Evolutionary conservation across 129 eudicot genomes (phyloP), one percentile per base, ranked within the genome.

Genomic region (sunflower (Helianthus annuus)): DNA sequence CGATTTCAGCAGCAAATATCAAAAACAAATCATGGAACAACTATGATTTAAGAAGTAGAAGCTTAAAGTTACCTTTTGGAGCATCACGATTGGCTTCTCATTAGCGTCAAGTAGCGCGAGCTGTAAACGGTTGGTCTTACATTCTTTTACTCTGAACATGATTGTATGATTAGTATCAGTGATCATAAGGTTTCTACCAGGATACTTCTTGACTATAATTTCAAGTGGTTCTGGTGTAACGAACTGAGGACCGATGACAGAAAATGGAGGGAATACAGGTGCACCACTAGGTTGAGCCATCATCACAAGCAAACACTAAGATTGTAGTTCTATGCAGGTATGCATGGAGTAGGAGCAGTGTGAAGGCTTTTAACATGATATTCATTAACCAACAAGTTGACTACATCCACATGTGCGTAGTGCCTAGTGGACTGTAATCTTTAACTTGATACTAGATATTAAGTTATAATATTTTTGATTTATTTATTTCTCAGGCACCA

Each of bases 161-260:
- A 70, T 40, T 55, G 55, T 55, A 40, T 70, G 55, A 40, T 56
- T 70, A 0, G 22, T 40, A 40, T 70, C 75, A 10, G 75, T 70
- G 55, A 70, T 56, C 27, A 70, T 12, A 56, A 55, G 9, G 66
- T 56, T 42, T 70, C 55, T 51, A 58, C 55, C 17, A 7, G 66
- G 29, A 70, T 56, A 11, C 10, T 17, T 58, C 4, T 69, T 62
- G 1, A 69, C 51, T 53, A 69, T 69, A 9, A 69, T 1, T 15
- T 53, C 51, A n/a, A 52, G 34, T 15, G 46, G 49, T 15, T 69
- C 0, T 17, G 63, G 49, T 52, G 10, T 16, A 13, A 53, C 17
- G 64, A 69, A 69, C 39, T 69, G 49, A 5, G 65, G 42, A 6
- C 74, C 14, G 15, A 70, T 70, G 5, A 70, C 74, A 17, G 48